phyloP scores from a whole-genome alignment of 2,329 filamentous ascomycete genomes.

The Monosporascus ibericus region DNA sequence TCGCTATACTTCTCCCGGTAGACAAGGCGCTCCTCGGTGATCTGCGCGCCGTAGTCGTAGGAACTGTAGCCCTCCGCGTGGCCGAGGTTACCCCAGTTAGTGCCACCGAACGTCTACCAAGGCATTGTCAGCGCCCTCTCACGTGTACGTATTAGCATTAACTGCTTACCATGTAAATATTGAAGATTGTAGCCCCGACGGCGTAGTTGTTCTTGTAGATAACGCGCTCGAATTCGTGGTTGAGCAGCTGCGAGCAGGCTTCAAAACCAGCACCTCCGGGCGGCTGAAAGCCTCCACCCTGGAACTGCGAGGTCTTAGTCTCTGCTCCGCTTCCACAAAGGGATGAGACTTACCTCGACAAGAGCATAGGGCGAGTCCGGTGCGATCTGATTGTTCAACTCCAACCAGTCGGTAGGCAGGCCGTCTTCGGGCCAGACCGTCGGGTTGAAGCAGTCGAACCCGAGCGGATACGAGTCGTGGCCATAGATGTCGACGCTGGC shows the following conservation, averaged over 20 bases:
- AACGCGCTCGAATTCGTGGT: slow-evolving; percentile 67
- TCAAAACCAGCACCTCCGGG: too few relatives aligned
- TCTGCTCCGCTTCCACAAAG: background rate
- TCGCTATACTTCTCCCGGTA: slow-evolving; percentile 73
- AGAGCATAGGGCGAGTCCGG: slow-evolving; percentile 52
- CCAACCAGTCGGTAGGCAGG: slow-evolving; percentile 49
- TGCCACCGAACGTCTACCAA: slow-evolving; percentile 61
- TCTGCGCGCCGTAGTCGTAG: slow-evolving; percentile 51
- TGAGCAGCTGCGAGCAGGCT: slow-evolving; percentile 42
- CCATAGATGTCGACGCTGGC: slow-evolving; percentile 38
- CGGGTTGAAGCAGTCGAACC: slow-evolving; percentile 36
- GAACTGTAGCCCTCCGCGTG: slow-evolving; percentile 59
- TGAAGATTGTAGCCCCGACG: slow-evolving; percentile 61
- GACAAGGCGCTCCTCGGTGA: slow-evolving; percentile 64
- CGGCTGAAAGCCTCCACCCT: slow-evolving; percentile 64
- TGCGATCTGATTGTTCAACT: slow-evolving; percentile 50
- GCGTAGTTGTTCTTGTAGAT: slow-evolving; percentile 71
- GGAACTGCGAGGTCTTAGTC: slow-evolving; percentile 40
- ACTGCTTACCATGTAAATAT: slow-evolving; percentile 62
- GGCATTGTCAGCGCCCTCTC: background rate
- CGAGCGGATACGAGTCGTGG: slow-evolving; percentile 33
- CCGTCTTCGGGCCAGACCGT: slow-evolving; percentile 49
- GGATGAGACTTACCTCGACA: background rate
- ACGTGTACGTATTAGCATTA: background rate
- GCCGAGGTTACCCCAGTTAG: slow-evolving; percentile 78